These are phyloP conservation scores for Perkinsus chesapeaki DNA, from an alignment of 169 alveolate species.

Conservation along the genomic window DNA sequence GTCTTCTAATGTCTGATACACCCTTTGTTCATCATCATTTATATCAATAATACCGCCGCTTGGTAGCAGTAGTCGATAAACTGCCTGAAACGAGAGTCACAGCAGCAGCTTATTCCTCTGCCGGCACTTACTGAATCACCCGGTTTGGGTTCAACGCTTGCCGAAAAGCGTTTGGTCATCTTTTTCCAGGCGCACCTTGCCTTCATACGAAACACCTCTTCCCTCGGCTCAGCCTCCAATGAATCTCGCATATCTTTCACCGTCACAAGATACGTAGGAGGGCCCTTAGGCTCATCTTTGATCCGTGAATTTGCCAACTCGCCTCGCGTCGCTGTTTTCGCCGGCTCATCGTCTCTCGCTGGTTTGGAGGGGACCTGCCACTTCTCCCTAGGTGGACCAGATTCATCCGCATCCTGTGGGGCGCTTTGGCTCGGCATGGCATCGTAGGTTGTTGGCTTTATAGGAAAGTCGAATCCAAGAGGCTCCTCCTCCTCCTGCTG, in stretches of 20 bases:
- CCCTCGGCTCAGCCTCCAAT: not conserved
- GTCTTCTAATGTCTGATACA: not conserved
- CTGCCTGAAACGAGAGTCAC: not conserved
- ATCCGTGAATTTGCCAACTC: not conserved
- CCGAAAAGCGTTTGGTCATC: not conserved
- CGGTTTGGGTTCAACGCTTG: not conserved
- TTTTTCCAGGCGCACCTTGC: not conserved
- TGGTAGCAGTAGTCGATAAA: not conserved
- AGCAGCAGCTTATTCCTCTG: not conserved
- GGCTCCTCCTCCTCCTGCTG: not conserved
- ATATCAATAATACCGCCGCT: not conserved
- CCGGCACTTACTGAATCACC: not conserved
- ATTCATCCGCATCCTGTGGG: too few species aligned
- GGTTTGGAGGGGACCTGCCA: too few species aligned
- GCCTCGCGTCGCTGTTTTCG: not conserved
- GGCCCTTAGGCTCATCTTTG: not conserved
- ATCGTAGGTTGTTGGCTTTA: not conserved
- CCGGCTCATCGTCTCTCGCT: too few species aligned
- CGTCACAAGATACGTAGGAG: not conserved
- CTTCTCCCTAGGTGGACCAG: too few species aligned
- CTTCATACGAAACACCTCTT: not conserved
- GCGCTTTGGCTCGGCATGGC: too few species aligned
- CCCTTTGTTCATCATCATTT: not conserved
- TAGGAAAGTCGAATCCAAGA: not conserved
- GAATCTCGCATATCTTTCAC: not conserved